Percentiles rank a stretch among this genome's conserved stretches.
These are phyloP conservation scores for Inga laurina DNA, from an alignment of 306 rosid genomes.

Conservation along the genomic window DNA sequence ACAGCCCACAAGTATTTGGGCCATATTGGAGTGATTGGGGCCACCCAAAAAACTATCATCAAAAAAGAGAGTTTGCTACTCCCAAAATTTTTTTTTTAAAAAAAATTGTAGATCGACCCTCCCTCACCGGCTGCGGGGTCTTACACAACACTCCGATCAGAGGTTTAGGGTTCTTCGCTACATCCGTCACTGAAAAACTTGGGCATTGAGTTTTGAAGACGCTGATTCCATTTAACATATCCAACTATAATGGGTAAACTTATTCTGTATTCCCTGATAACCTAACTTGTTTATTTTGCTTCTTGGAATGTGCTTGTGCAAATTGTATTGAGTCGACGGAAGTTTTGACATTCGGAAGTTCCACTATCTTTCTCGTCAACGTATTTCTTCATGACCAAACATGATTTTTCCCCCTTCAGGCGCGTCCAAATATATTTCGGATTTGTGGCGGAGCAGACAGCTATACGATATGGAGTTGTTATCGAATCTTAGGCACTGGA, in stretches of 20 bases:
- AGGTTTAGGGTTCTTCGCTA: slow-evolving; percentile 24
- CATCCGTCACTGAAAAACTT: not conserved
- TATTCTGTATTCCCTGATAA: not conserved
- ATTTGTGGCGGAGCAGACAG: slow-evolving; percentile 40
- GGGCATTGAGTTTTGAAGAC: slow-evolving; percentile 3
- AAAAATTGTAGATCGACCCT: not conserved
- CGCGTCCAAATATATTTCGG: slow-evolving; percentile 32
- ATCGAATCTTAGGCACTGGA: slow-evolving; percentile 26
- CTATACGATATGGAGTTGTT: slow-evolving; percentile 29
- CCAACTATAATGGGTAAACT: slow-evolving; percentile 12
- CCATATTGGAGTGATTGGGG: not conserved
- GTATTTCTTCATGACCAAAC: not conserved
- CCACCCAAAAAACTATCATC: not conserved
- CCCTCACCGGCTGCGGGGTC: not conserved
- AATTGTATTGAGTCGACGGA: not conserved
- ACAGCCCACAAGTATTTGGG: not conserved
- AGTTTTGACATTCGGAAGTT: not conserved
- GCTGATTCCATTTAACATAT: not conserved
- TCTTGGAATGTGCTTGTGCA: not conserved
- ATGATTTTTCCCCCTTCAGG: slow-evolving; percentile 25
- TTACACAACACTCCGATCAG: slow-evolving; percentile 21
- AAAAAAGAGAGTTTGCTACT: not conserved
- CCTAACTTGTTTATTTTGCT: not conserved
- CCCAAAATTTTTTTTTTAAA: not conserved
- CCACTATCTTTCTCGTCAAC: not conserved